Evolutionary conservation across 2,329 filamentous ascomycete genomes (phyloP), one percentile per base, ranked within the genome.

Genomic region (Periconia sp.): DNA sequence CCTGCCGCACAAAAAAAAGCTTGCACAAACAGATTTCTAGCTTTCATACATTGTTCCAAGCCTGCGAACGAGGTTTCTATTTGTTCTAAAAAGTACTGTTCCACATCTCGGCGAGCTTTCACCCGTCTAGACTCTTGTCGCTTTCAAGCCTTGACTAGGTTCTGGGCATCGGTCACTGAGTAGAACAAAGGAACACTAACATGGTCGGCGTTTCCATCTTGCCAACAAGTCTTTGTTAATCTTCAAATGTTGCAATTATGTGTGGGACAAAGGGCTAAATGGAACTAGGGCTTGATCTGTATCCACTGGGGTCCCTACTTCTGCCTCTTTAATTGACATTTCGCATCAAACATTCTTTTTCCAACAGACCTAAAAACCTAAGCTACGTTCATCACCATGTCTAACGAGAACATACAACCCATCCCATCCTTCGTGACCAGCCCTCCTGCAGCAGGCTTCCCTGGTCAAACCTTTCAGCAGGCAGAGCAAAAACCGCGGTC

Each of bases 401-500:
- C 41, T n/a, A n/a, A 37, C 11, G 11, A 37, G 10, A 13, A 37
- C 11, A 3, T 11, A n/a, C 33, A 6, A 5, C 23, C 53, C 27
- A 31, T 37, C 23, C 17, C 18, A 14, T 41, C 52, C 13, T 14
- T 43, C 45, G 19, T 41, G 18, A 41, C 47, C 20, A 41, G 15
- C 31, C 14, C 50, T 20, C 40, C 23, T 20, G 14, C 52, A 11
- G 10, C 45, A 27, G 19, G 15, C 37, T 2, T 23, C 31, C 30
- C 14, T 41, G 42, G 37, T 35, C 31, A 45, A 9, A 30, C 13
- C 11, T 9, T 41, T n/a, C 6, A n/a, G 15, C 11, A 37, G 33
- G 2, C 45, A 10, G 14, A 11, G 13, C 11, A 37, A 11, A 51
- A 49, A 19, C 35, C 50, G 1, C 58, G 58, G 46, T 50, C 53